These are phyloP conservation scores for Boletus pseudopeckii DNA, from an alignment of 768 basidiomycete genomes.

Conservation along the genomic window DNA sequence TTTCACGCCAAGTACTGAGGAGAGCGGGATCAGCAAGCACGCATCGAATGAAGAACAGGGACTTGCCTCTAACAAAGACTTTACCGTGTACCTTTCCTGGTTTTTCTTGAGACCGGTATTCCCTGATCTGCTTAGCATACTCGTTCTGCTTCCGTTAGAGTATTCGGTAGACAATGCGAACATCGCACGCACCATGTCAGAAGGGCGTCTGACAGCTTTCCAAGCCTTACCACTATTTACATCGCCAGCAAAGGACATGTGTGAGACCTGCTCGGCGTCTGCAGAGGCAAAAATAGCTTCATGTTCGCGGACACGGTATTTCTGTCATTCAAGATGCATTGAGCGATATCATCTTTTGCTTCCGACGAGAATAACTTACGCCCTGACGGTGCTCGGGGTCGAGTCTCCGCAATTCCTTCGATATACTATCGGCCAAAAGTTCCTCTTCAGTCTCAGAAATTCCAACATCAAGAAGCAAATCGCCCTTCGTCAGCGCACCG, in stretches of 20 bases:
- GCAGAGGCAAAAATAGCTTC: slow-evolving; percentile 81
- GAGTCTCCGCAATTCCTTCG: slow-evolving; percentile 63
- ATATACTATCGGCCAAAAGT: slow-evolving; percentile 64
- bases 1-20: slow-evolving; percentile 70
- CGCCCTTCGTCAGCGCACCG: slow-evolving; percentile 38
- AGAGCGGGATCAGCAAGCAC: not conserved
- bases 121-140: slow-evolving; percentile 85
- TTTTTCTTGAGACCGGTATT: slow-evolving; percentile 73
- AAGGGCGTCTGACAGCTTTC: slow-evolving; percentile 83
- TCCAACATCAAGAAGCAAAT: slow-evolving; percentile 36
- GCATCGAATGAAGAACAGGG: not conserved
- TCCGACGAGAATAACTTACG: slow-evolving; percentile 17
- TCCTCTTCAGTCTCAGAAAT: slow-evolving; percentile 47
- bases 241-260: slow-evolving; percentile 74
- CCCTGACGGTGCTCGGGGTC: slow-evolving; percentile 34
- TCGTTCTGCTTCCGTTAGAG: slow-evolving; percentile 64
- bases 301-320: slow-evolving; percentile 80
- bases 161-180: not conserved
- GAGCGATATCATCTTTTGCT: not conserved
- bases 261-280: slow-evolving; percentile 66
- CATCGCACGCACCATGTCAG: slow-evolving; percentile 75
- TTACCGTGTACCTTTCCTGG: slow-evolving; percentile 83
- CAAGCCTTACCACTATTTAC: slow-evolving; percentile 79
- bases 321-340: slow-evolving; percentile 37
- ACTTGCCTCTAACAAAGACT: slow-evolving; percentile 87